These are phyloP conservation scores for Musa balbisiana DNA, from an alignment of 202 grass and related monocot genomes.

Conservation along the genomic window DNA sequence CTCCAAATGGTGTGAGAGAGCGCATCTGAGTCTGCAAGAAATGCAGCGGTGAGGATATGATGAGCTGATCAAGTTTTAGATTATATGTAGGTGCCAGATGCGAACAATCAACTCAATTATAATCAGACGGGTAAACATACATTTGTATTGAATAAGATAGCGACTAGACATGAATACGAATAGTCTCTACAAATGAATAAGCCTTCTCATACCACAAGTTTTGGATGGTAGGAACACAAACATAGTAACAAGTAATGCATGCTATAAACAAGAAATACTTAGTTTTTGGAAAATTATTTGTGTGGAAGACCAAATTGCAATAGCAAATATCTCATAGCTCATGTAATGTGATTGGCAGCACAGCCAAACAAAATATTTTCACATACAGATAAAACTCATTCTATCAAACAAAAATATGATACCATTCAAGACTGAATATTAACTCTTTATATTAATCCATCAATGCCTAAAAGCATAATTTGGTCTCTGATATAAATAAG, in stretches of 20 bases:
- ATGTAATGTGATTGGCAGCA: not conserved
- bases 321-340: not conserved
- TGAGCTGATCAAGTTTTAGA: not conserved
- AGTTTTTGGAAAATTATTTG: not conserved
- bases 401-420: not conserved
- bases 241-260: not conserved
- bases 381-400: not conserved
- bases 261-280: not conserved
- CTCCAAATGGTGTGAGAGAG: conserved; percentile 57
- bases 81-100: not conserved
- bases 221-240: too few relatives aligned
- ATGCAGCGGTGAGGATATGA: not conserved
- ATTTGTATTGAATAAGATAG: not conserved
- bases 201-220: too few relatives aligned
- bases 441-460: too few relatives aligned
- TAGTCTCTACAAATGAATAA: not conserved
- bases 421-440: not conserved
- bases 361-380: not conserved
- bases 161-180: not conserved
- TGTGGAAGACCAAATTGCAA: not conserved
- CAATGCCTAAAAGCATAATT: too few relatives aligned
- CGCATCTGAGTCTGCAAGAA: conserved; percentile 54
- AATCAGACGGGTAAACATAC: not conserved
- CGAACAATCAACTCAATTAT: not conserved
- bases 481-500: not conserved